Evolutionary conservation across 1,284 basidiomycete genomes (phyloP).

Genomic region (Vanrija sp.): DNA sequence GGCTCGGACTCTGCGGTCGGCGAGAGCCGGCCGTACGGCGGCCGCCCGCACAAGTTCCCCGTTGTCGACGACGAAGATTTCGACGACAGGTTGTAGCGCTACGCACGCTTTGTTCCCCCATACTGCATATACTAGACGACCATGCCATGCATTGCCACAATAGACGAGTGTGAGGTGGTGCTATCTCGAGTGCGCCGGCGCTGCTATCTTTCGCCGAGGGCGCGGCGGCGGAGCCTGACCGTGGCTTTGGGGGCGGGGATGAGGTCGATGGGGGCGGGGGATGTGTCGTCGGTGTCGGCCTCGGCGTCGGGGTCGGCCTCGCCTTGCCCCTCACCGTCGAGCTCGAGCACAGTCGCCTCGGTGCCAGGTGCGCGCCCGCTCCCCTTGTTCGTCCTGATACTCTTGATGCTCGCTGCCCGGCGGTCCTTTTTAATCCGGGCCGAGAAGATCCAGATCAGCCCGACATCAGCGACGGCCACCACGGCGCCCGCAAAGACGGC

Average conservation of each 20-base stretch:
- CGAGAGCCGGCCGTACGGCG: too few relatives aligned
- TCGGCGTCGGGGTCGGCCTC: not conserved
- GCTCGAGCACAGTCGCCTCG: not conserved
- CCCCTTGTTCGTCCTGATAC: slow-evolving; percentile 10
- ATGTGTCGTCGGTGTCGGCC: not conserved
- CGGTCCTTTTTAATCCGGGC: slow-evolving; percentile 8
- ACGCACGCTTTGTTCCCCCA: too few relatives aligned
- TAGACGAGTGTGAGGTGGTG: too few relatives aligned
- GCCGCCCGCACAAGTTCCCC: too few relatives aligned
- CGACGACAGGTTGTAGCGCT: too few relatives aligned
- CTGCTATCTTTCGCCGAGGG: slow-evolving; percentile 1
- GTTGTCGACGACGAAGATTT: too few relatives aligned
- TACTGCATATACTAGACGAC: too few relatives aligned
- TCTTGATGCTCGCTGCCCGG: slow-evolving; percentile 14
- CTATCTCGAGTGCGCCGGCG: too few relatives aligned
- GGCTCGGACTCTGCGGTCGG: too few relatives aligned
- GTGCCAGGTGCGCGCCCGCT: not conserved
- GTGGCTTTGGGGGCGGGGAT: slow-evolving; percentile 2
- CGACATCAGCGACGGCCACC: slow-evolving; percentile 36
- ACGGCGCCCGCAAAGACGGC: slow-evolving; percentile 32
- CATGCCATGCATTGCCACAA: too few relatives aligned
- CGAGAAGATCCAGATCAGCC: slow-evolving; percentile 31
- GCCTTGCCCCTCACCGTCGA: slow-evolving; percentile 3
- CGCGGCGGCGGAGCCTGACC: slow-evolving; percentile 11
- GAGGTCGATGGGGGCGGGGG: not conserved